These are phyloP conservation scores for Eucalyptus camaldulensis DNA, from an alignment of 345 rosid genomes.

Conservation along the genomic window DNA sequence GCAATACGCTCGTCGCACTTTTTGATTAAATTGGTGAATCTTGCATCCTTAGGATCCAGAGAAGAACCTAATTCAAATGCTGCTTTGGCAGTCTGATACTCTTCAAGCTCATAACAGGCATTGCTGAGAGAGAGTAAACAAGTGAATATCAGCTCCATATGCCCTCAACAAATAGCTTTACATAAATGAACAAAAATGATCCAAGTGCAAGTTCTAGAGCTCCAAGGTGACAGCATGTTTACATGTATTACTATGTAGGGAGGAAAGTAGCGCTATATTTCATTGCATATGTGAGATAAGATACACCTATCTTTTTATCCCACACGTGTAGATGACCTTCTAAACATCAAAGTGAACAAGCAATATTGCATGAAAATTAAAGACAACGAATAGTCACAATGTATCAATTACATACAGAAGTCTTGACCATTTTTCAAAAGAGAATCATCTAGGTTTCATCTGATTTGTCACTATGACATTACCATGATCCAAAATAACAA, in stretches of 20 bases:
- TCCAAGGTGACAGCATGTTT: neutral
- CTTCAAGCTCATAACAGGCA: conserved; percentile 90
- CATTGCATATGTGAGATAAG: neutral
- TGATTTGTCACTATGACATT: neutral
- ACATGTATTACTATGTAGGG: neutral
- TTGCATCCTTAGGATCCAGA: conserved; percentile 37
- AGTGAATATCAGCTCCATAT: neutral
- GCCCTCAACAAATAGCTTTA: neutral
- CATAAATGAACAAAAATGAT: neutral
- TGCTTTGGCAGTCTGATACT: conserved; percentile 72
- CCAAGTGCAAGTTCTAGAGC: neutral
- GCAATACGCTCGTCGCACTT: conserved; percentile 54
- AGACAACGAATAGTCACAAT: neutral
- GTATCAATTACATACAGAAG: neutral
- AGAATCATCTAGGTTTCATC: neutral
- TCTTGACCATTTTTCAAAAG: neutral
- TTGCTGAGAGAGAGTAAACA: conserved; percentile 14
- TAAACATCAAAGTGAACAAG: neutral
- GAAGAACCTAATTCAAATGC: conserved; percentile 65
- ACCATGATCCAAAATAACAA: neutral
- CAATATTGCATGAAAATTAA: neutral
- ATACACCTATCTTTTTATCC: neutral
- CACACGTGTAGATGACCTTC: neutral
- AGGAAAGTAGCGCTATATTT: neutral
- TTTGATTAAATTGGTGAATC: conserved; percentile 59